Percentiles rank a stretch among this genome's conserved stretches.
Conservation (phyloP, 1,139 yeast genomes). For the Hyphopichia buzzinii region DNA sequence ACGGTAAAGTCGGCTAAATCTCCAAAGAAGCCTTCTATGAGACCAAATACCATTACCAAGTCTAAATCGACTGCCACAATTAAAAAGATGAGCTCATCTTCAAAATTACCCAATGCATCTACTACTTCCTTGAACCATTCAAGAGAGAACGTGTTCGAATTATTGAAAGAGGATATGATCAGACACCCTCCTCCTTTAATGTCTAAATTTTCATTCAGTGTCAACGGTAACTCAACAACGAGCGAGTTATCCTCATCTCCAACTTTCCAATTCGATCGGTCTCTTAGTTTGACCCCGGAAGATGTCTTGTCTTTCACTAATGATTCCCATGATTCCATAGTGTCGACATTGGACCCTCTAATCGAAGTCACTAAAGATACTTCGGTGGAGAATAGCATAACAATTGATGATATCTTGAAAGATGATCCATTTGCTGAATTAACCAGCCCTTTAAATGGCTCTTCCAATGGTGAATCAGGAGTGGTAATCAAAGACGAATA, state of each 20-base stretch:
- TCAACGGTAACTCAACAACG: not conserved
- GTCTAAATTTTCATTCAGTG: not conserved
- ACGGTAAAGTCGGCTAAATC: not conserved
- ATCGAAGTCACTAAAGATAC: not conserved
- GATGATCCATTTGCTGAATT: slow-evolving; percentile 21
- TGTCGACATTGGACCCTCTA: not conserved
- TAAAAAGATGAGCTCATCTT: not conserved
- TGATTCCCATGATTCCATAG: slow-evolving; percentile 2
- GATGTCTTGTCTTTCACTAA: slow-evolving; percentile 1
- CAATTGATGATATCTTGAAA: slow-evolving; percentile 23
- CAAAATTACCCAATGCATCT: slow-evolving; percentile 1
- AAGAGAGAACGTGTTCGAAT: slow-evolving; percentile 2
- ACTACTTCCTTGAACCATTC: not conserved
- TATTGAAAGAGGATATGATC: slow-evolving; percentile 3
- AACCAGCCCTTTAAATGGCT: slow-evolving; percentile 5
- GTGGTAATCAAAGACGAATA: slow-evolving; percentile 6
- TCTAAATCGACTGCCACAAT: slow-evolving; percentile 1
- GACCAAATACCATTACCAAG: not conserved
- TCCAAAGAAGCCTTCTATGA: not conserved
- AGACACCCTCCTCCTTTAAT: slow-evolving; percentile 4
- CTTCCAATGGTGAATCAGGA: slow-evolving; percentile 4
- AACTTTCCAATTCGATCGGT: slow-evolving; percentile 1
- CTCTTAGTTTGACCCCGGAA: slow-evolving; percentile 3
- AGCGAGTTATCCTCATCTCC: slow-evolving; percentile 1
- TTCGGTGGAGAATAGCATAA: slow-evolving; percentile 6